These are phyloP conservation scores for Saccharomycopsis crataegensis DNA, from an alignment of 1,139 yeast species.

Conservation along the genomic window DNA sequence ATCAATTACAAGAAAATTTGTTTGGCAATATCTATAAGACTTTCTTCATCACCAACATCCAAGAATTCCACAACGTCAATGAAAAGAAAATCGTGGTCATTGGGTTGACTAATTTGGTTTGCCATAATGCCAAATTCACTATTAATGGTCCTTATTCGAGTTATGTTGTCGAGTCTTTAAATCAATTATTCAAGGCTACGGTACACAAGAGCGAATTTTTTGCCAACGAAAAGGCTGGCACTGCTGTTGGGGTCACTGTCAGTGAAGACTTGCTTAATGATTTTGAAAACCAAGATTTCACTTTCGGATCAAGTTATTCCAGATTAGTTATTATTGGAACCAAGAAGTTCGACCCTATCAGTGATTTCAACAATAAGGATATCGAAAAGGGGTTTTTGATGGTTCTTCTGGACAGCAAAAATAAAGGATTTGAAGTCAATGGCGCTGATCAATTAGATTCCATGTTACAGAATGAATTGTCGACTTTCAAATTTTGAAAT, in stretches of 20 bases:
- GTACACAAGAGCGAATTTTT: slow-evolving; percentile 12
- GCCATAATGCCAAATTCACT: slow-evolving; percentile 31
- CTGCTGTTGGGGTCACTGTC: slow-evolving; percentile 26
- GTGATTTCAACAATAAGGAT: slow-evolving; percentile 33
- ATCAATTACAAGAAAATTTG: slow-evolving; percentile 33
- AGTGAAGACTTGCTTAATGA: slow-evolving; percentile 33
- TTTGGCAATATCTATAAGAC: slow-evolving; percentile 58
- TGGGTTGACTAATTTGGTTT: slow-evolving; percentile 61
- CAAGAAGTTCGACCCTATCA: slow-evolving; percentile 63
- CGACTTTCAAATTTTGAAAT: neutral
- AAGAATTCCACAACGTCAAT: slow-evolving; percentile 45
- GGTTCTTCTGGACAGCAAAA: neutral
- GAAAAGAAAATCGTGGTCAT: slow-evolving; percentile 73
- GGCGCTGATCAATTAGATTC: neutral
- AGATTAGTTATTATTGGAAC: slow-evolving; percentile 56
- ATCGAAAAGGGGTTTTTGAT: slow-evolving; percentile 7
- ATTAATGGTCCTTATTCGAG: slow-evolving; percentile 34
- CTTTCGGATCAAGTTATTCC: slow-evolving; percentile 84
- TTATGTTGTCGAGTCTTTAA: slow-evolving; percentile 37
- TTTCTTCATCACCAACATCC: slow-evolving; percentile 62
- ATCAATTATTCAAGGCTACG: slow-evolving; percentile 21
- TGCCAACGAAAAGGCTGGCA: slow-evolving; percentile 24
- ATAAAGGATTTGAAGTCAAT: neutral
- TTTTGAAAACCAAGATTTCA: slow-evolving; percentile 51
- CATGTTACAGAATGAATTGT: neutral